phyloP scores from a whole-genome alignment of 2,329 filamentous ascomycete genomes.

The Fusarium sp. region DNA sequence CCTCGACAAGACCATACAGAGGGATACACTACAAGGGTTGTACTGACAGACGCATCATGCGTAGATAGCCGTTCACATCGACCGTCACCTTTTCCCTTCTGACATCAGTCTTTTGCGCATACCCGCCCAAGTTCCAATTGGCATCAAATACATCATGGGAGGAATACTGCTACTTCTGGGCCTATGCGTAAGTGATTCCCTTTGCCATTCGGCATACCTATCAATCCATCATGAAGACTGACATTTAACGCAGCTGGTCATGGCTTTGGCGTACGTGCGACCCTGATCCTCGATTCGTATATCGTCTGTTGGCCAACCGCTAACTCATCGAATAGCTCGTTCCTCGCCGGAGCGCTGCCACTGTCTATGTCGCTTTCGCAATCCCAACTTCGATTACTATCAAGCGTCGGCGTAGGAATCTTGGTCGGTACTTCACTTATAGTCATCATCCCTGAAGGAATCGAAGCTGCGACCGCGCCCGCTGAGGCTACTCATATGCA shows the following conservation, averaged over 20 bases:
- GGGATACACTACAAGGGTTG: slow-evolving; percentile 4
- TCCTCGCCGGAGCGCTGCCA: slow-evolving; percentile 90
- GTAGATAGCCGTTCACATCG: slow-evolving; percentile 37
- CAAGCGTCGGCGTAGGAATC: slow-evolving; percentile 92
- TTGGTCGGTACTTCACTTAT: slow-evolving; percentile 95
- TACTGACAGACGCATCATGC: slow-evolving; percentile 38
- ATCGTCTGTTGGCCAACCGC: slow-evolving; percentile 30
- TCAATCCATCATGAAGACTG: slow-evolving; percentile 33
- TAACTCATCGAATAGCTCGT: slow-evolving; percentile 73
- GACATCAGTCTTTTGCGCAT: slow-evolving; percentile 27
- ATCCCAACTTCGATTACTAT: slow-evolving; percentile 88
- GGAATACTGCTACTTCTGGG: slow-evolving; percentile 57
- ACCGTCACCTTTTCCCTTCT: slow-evolving; percentile 11
- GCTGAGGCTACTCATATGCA: slow-evolving; percentile 57
- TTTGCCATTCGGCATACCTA: not conserved
- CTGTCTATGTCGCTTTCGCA: slow-evolving; percentile 89
- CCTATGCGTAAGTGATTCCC: slow-evolving; percentile 55
- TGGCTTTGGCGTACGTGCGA: slow-evolving; percentile 68
- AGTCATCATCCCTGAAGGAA: slow-evolving; percentile 96
- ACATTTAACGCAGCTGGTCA: slow-evolving; percentile 60
- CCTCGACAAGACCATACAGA: slow-evolving; percentile 21
- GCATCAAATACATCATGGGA: slow-evolving; percentile 52
- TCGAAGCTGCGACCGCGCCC: slow-evolving; percentile 84
- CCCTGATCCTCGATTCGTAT: slow-evolving; percentile 27
- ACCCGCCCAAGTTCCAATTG: slow-evolving; percentile 21